These are phyloP conservation scores for Termitomyces sp. DNA, from an alignment of 768 basidiomycete genomes.

Conservation along the genomic window DNA sequence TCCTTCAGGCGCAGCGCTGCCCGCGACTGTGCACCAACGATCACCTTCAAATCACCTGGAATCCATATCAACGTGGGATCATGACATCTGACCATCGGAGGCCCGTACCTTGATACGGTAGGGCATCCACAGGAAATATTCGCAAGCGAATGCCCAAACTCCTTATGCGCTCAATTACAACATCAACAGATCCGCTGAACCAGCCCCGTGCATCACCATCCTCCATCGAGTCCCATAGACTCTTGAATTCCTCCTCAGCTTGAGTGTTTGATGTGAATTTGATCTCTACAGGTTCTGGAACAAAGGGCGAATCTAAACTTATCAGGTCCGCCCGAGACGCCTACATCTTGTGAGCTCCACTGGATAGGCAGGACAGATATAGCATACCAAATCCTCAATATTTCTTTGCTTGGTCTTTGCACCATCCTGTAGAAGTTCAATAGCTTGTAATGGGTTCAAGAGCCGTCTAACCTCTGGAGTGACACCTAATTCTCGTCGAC, in stretches of 20 bases:
- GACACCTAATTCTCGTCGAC: constrained; percentile 23
- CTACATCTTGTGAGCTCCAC: constrained; percentile 11
- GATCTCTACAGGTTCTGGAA: constrained; percentile 33
- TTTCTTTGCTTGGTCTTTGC: neutral
- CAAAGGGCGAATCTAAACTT: constrained; percentile 67
- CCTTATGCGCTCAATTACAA: constrained; percentile 49
- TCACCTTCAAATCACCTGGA: constrained; percentile 58
- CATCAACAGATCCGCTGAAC: constrained; percentile 54
- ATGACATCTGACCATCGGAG: constrained; percentile 1
- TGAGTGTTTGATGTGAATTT: neutral
- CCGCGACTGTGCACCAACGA: constrained; percentile 23
- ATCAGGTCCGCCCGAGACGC: constrained; percentile 53
- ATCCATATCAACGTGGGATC: constrained; percentile 10
- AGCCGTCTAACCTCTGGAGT: constrained; percentile 16
- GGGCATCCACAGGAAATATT: constrained; percentile 47
- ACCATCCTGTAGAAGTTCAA: neutral
- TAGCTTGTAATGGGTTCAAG: neutral
- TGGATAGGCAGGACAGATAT: neutral
- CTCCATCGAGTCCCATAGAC: constrained; percentile 49
- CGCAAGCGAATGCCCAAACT: constrained; percentile 36
- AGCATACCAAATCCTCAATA: constrained; percentile 16
- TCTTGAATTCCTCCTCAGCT: constrained; percentile 40
- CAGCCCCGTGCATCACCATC: constrained; percentile 55
- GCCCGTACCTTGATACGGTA: constrained; percentile 55
- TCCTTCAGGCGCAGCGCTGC: constrained; percentile 54